A percentile compares a stretch with the other conserved stretches of the same genome.
These are phyloP conservation scores for Talaromyces verruculosus DNA, from an alignment of 2,329 filamentous ascomycete genomes.

Conservation along the genomic window DNA sequence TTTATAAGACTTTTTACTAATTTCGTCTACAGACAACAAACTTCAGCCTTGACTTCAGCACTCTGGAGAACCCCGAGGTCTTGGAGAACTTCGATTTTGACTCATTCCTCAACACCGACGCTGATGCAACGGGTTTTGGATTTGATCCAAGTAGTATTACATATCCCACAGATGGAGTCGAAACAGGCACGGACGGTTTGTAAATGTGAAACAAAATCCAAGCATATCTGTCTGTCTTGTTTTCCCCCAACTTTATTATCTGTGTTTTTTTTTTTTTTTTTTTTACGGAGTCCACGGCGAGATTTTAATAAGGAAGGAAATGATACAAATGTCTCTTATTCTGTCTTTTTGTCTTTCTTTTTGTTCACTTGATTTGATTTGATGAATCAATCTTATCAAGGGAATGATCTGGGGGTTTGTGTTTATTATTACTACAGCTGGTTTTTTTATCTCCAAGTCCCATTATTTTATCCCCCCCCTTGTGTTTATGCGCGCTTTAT, in stretches of 20 bases:
- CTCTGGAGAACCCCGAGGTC: slow-evolving; percentile 48
- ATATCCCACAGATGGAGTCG: slow-evolving; percentile 44
- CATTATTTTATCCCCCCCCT: not conserved
- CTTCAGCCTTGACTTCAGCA: slow-evolving; percentile 47
- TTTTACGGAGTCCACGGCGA: slow-evolving; percentile 12
- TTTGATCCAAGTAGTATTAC: slow-evolving; percentile 44
- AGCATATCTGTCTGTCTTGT: slow-evolving; percentile 14
- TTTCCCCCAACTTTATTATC: slow-evolving; percentile 13
- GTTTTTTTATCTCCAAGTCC: not conserved
- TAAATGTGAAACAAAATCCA: not conserved
- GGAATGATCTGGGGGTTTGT: not conserved
- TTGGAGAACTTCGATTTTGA: slow-evolving; percentile 64
- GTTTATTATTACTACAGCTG: not conserved
- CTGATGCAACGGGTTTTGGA: slow-evolving; percentile 42
- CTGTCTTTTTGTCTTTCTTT: slow-evolving; percentile 20
- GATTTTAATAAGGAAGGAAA: slow-evolving; percentile 14
- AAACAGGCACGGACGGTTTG: slow-evolving; percentile 35
- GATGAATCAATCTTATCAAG: not conserved
- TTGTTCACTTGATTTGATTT: not conserved
- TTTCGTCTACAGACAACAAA: slow-evolving; percentile 27
- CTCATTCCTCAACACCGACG: slow-evolving; percentile 62
- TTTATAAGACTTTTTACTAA: not conserved
- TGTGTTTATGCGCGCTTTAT: slow-evolving; percentile 5
- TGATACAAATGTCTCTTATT: slow-evolving; percentile 20
- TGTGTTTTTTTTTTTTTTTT: not conserved